Conservation (phyloP, 2,329 filamentous ascomycete genomes). For the Graphium sp. region DNA sequence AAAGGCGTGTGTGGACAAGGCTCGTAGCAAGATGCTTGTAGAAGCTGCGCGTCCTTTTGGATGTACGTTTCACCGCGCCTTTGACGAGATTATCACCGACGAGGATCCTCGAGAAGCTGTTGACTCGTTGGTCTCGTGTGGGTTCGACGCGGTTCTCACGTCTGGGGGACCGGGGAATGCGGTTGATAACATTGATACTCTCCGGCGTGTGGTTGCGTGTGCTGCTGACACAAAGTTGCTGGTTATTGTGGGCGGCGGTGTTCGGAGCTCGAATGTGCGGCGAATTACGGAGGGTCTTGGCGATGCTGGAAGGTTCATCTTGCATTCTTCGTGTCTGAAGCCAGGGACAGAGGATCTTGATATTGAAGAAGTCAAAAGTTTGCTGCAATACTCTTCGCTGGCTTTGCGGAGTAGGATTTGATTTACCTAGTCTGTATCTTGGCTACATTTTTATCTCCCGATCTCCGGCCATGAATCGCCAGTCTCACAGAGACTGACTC, state of each 20-base stretch:
- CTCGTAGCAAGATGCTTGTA: constrained; percentile 22
- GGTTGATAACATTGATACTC: constrained; percentile 17
- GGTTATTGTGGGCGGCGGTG: constrained; percentile 34
- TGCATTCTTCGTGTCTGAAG: constrained; percentile 7
- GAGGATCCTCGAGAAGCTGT: constrained; percentile 13
- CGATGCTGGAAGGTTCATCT: constrained; percentile 2
- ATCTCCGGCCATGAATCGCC: too few species aligned
- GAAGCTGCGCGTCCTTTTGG: constrained; percentile 20
- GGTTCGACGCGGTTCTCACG: constrained; percentile 34
- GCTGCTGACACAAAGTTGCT: constrained; percentile 16
- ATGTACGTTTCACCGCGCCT: constrained; percentile 39
- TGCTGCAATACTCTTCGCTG: too few species aligned
- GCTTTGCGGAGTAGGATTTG: too few species aligned
- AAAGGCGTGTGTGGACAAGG: constrained; percentile 13
- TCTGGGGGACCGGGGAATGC: constrained; percentile 29
- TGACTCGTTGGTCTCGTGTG: constrained; percentile 18
- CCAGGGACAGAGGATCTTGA: background rate
- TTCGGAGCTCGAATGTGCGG: constrained; percentile 22
- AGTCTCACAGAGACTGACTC: too few species aligned
- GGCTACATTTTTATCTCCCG: too few species aligned
- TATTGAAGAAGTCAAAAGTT: background rate
- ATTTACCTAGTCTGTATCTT: too few species aligned
- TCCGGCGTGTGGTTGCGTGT: constrained; percentile 17
- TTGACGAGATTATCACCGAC: constrained; percentile 25
- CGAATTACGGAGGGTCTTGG: constrained; percentile 2